Evolutionary conservation across 2,329 filamentous ascomycete species (phyloP), one percentile per base, ranked within the genome.

Genomic region (Tolypocladium ovalisporum): DNA sequence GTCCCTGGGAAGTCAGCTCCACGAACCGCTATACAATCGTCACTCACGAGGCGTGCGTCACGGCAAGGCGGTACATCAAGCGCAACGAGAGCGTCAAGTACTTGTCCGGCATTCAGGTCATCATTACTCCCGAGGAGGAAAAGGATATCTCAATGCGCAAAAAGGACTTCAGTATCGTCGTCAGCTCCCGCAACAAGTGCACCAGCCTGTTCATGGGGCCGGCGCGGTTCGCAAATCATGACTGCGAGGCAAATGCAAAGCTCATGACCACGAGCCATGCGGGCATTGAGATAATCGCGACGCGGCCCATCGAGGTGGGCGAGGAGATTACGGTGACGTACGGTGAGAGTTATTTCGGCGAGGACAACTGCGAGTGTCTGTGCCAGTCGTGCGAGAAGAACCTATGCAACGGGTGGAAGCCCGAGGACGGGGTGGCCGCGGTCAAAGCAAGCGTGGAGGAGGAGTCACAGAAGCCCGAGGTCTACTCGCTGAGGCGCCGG

Each of bases 311-410:
- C 60, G 82, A 87, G 13, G 77, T 88, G 1, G 94, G 92, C 4
- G 92, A 99, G 60, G 94, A 99, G 71, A 96, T 99, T 59, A 99
- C 94, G 0, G 94, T 99, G 0, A 93, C 88, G 0, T 99, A 99
- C 66, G 91, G 93, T 29, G 91, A 96, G 22, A 91, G 90, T 68
- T 99, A 99, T 70, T 99, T 99, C 74, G 94, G 94, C 2, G 86
- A 90, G 51, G 85, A 92, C 69, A 99, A 99, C 64, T 92, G 91
- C 71, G 94, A 99, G 68, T 99, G 94, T 68, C 76, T 99, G 1
- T 99, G 94, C 70, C 81, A 82, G 64, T 94, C 89, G 0, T 99
- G 94, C 70, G 94, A 99, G 73, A 78, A 80, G 27, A 76, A 79
- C 3, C 75, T 83, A 58, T 79, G 81, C 56, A 97, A 97, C 68